Evolutionary conservation across 192 early-diverging fungal species (phyloP).

Genomic region (Mycoemilia scoparia): DNA sequence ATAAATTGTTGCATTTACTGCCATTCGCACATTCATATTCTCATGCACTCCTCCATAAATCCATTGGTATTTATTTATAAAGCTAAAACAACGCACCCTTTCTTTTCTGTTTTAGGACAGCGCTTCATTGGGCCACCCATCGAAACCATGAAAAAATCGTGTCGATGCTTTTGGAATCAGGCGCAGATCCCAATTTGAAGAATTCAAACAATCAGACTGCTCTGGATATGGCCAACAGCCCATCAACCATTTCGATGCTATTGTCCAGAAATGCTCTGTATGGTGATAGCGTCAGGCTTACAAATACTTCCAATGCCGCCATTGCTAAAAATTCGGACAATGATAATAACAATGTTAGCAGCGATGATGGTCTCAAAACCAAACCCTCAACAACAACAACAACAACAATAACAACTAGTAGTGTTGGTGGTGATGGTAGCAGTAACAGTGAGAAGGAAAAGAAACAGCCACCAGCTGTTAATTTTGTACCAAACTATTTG

Average conservation of each 20-base stretch:
- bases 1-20: too few species aligned
- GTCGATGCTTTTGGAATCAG: constrained; percentile 36
- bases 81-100: too few species aligned
- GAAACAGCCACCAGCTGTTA: too few species aligned
- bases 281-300: constrained; percentile 6
- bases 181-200: constrained; percentile 35
- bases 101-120: too few species aligned
- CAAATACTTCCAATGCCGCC: constrained; percentile 15
- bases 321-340: too few species aligned
- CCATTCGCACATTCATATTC: too few species aligned
- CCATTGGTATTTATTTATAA: too few species aligned
- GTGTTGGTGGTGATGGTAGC: not conserved
- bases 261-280: constrained; percentile 5
- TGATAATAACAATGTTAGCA: too few species aligned
- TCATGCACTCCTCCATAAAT: too few species aligned
- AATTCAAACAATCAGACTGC: constrained; percentile 45
- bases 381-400: not conserved
- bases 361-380: too few species aligned
- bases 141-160: constrained; percentile 43
- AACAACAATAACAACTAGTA: not conserved
- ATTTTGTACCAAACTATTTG: constrained; percentile 45
- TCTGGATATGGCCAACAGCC: constrained; percentile 36
- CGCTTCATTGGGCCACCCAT: constrained; percentile 58
- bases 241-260: constrained; percentile 24
- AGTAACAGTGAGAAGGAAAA: constrained; percentile 6